phyloP scores from a whole-genome alignment of 768 basidiomycete genomes.

The Lactarius vividus region DNA sequence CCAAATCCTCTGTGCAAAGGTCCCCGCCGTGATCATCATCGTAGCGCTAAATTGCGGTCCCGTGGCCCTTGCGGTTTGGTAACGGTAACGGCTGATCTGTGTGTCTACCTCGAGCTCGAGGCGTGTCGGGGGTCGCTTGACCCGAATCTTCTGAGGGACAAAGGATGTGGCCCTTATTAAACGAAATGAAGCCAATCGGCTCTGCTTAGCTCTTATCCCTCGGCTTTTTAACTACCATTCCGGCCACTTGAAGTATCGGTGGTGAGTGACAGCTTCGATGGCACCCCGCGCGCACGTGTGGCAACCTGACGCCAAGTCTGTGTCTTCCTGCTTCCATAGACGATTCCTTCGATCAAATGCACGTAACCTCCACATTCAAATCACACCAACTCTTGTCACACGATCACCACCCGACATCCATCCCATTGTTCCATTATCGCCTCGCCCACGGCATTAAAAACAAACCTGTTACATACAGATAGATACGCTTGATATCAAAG shows the following conservation, averaged over 20 bases:
- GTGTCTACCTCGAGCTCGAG: conserved; percentile 19
- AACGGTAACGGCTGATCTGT: background rate
- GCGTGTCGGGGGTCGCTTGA: background rate
- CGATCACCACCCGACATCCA: conserved; percentile 5
- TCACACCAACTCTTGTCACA: conserved; percentile 12
- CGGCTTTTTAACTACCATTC: background rate
- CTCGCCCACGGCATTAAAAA: conserved; percentile 18
- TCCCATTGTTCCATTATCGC: conserved; percentile 14
- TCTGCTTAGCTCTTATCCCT: conserved; percentile 6
- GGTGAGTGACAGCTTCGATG: background rate
- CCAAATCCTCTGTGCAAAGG: background rate
- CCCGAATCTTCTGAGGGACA: background rate
- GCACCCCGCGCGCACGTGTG: background rate
- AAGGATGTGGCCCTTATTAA: background rate
- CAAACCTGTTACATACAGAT: conserved; percentile 24
- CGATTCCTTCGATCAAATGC: conserved; percentile 15
- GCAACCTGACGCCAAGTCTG: background rate
- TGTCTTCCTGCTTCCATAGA: conserved; percentile 11
- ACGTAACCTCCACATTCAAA: conserved; percentile 7
- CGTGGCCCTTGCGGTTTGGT: background rate
- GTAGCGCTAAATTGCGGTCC: background rate
- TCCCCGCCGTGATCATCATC: background rate
- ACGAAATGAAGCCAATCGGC: background rate
- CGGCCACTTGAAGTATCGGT: background rate
- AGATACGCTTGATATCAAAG: conserved; percentile 22